Base-by-base conservation (phyloP, 2,329 filamentous ascomycete genomes). In the Ophiosphaerella narmari region DNA sequence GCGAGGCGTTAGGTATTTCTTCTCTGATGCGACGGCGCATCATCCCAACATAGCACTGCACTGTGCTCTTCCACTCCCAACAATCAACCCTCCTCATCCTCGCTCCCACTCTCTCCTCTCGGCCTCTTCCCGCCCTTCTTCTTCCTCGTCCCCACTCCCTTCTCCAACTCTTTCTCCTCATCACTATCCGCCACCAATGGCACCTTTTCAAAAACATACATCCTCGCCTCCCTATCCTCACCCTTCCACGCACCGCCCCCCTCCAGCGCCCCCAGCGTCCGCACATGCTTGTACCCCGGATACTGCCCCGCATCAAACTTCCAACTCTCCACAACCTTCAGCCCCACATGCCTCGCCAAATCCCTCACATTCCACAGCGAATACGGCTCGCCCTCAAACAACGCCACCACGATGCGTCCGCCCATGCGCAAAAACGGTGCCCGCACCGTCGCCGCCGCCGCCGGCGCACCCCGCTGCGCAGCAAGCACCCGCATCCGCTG, bases 341-440 rank as follows among this genome's bases (percentile, higher is more conserved):
- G 75, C 5, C 88, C 89, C 4, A 81, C 80, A 71, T 96, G 90
- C 6, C 93, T 82, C 2, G 84, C 94, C 24, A 99, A 79, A 76
- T 97, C 93, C 32, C 87, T 84, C 23, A 97, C 82, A 75, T 97
- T 97, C 94, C 94, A 99, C 1, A 97, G 81, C 2, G 91, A 93
- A 72, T 99, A 99, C 0, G 94, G 94, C 72, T 95, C 88, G 50
- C 89, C 89, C 73, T 97, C 93, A 71, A 99, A 99, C 8, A 97
- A 77, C 0, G 91, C 95, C 18, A 97, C 86, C 44, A 96, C 75
- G 46, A 97, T 86, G 5, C 66, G 74, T 32, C 86, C 86, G 5
- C 80, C 78, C 0, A 76, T 60, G 1, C 75, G 77, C 0, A 81
- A 75, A 1, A 89, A 78, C 4, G 49, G 39, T 3, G 39, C 26